phyloP scores from a whole-genome alignment of 208 protist genomes.

The Acanthamoeba divionensis region DNA sequence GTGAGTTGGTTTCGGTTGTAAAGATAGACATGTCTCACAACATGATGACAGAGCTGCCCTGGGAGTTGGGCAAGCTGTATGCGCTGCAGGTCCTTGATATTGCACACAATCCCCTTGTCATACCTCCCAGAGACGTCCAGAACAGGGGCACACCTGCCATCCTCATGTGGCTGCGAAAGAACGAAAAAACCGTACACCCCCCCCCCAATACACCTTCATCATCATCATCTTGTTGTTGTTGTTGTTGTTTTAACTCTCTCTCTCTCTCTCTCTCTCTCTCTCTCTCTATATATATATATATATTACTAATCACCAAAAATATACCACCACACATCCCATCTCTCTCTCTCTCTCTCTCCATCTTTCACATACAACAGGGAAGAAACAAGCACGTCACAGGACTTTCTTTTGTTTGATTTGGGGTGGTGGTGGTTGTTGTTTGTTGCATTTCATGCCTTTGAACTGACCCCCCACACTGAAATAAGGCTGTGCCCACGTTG shows the following conservation, averaged over 20 bases:
- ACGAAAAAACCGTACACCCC: conserved; percentile 64
- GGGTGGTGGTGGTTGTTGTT: too few relatives aligned
- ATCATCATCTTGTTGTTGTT: neutral
- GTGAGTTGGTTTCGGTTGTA: neutral
- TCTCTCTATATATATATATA: too few relatives aligned
- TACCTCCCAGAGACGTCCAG: conserved; percentile 66
- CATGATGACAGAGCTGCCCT: conserved; percentile 71
- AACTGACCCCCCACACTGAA: too few relatives aligned
- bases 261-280: too few relatives aligned
- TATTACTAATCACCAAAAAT: too few relatives aligned
- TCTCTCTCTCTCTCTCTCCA: too few relatives aligned
- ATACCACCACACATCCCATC: too few relatives aligned
- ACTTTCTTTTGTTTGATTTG: conserved; percentile 47
- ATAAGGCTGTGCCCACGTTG: too few relatives aligned
- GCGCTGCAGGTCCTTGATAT: conserved; percentile 63
- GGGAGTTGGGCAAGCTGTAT: conserved; percentile 62
- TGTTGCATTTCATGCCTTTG: too few relatives aligned
- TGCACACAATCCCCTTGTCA: conserved; percentile 66
- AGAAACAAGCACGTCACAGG: conserved; percentile 53
- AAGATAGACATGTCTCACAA: conserved; percentile 73
- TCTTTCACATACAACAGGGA: neutral
- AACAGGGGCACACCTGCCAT: conserved; percentile 68
- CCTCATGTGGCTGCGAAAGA: conserved; percentile 65
- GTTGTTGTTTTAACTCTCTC: neutral
- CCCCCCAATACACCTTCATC: too few relatives aligned